phyloP scores from a whole-genome alignment of 257 asterid genomes.

The Jasminum sambac region DNA sequence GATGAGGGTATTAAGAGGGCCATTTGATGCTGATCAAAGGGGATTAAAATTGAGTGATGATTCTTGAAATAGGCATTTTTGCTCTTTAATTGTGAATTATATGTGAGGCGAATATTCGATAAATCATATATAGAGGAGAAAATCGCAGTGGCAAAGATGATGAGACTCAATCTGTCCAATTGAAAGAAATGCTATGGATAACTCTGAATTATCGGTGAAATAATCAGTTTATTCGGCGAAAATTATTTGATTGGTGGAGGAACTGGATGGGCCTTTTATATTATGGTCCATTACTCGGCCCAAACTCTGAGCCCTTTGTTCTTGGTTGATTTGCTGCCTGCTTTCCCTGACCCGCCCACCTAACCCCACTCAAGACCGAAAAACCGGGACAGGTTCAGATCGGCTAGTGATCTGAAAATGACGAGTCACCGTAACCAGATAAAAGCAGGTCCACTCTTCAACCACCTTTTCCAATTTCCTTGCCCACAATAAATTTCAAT shows the following conservation, averaged over 20 bases:
- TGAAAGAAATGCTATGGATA: background rate
- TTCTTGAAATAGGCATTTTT: background rate
- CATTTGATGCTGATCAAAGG: slow-evolving; percentile 4
- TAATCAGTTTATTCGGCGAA: background rate
- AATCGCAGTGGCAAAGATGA: background rate
- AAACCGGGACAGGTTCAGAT: slow-evolving; percentile 4
- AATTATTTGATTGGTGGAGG: background rate
- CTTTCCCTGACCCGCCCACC: too few species aligned
- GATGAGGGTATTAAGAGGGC: slow-evolving; percentile 39
- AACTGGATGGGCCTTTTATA: background rate
- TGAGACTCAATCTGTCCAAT: background rate
- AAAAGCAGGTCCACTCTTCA: slow-evolving; percentile 28
- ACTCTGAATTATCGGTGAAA: background rate
- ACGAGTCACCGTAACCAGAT: slow-evolving; percentile 6
- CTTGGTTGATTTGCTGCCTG: too few species aligned
- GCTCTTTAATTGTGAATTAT: background rate
- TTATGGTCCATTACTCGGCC: too few species aligned
- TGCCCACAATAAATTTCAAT: slow-evolving; percentile 25
- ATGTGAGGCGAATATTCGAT: background rate
- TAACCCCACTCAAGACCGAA: too few species aligned
- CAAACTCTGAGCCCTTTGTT: too few species aligned
- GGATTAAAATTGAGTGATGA: background rate
- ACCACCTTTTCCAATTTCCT: slow-evolving; percentile 17
- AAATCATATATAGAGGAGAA: background rate
- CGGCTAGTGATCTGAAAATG: slow-evolving; percentile 22